Conservation (phyloP, 2,329 filamentous ascomycete species). For the Arthrobotrys sinensis region DNA sequence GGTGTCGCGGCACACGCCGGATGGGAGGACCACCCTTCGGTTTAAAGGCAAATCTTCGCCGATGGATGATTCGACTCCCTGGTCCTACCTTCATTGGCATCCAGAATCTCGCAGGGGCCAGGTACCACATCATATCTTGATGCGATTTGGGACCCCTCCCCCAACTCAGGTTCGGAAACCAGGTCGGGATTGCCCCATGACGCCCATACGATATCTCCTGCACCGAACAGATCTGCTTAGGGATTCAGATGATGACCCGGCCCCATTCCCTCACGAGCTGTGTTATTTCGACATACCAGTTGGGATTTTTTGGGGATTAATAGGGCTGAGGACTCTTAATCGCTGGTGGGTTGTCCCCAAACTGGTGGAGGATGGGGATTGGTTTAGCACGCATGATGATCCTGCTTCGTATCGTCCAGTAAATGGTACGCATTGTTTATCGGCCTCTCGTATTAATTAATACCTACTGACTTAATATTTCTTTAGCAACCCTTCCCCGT, state of each 20-base stretch:
- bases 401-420: constrained; percentile 16
- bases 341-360: constrained; percentile 24
- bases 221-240: constrained; percentile 21
- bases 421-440: constrained; percentile 12
- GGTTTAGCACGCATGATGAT: constrained; percentile 13
- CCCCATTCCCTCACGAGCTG: not conserved
- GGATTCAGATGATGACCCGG: not conserved
- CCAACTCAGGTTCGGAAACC: constrained; percentile 8
- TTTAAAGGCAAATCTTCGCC: constrained; percentile 36
- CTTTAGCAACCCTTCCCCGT: not conserved
- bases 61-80: not conserved
- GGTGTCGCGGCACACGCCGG: not conserved
- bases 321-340: constrained; percentile 34
- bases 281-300: constrained; percentile 29
- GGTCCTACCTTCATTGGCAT: constrained; percentile 25
- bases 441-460: not conserved
- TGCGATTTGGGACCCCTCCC: constrained; percentile 18
- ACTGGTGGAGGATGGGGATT: constrained; percentile 7
- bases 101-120: not conserved
- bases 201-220: constrained; percentile 15
- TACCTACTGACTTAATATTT: not conserved
- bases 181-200: constrained; percentile 13
- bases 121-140: constrained; percentile 34
- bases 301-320: constrained; percentile 43
- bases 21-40: not conserved